Conservation (phyloP, 352 stramenopile genomes). For the Thalassiosira exigua region DNA sequence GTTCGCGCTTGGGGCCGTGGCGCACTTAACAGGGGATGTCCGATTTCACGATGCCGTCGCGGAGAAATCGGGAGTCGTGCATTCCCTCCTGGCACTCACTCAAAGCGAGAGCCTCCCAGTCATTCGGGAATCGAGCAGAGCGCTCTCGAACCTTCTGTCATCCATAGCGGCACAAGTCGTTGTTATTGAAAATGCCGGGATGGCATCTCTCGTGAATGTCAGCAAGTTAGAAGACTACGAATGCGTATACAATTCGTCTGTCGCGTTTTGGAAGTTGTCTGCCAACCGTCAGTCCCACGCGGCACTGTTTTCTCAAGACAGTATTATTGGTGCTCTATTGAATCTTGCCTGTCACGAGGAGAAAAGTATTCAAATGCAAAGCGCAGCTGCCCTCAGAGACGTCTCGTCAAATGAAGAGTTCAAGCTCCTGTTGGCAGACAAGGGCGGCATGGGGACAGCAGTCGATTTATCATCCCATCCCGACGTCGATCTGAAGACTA, state of each 20-base stretch:
- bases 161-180: constrained; percentile 86
- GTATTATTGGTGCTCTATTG: constrained; percentile 83
- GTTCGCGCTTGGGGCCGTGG: constrained; percentile 90
- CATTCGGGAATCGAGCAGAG: constrained; percentile 89
- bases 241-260: constrained; percentile 90
- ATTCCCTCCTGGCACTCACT: constrained; percentile 73
- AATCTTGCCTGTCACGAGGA: constrained; percentile 84
- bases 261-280: constrained; percentile 90
- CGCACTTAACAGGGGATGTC: constrained; percentile 90
- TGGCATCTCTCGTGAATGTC: constrained; percentile 88
- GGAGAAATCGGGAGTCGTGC: constrained; percentile 88
- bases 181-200: constrained; percentile 88
- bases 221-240: constrained; percentile 89
- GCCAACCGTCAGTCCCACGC: constrained; percentile 86
- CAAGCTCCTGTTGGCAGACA: constrained; percentile 89
- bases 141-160: constrained; percentile 90
- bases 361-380: constrained; percentile 88
- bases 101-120: constrained; percentile 36
- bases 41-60: constrained; percentile 88
- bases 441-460: constrained; percentile 86
- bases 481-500: constrained; percentile 83
- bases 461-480: constrained; percentile 75
- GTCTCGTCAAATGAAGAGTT: constrained; percentile 90
- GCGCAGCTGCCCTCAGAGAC: constrained; percentile 91
- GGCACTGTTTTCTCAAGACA: constrained; percentile 83